A percentile compares a stretch with the other conserved stretches of the same genome.
These are phyloP conservation scores for Kuraishia floccosa DNA, from an alignment of 805 yeast species.

Conservation along the genomic window DNA sequence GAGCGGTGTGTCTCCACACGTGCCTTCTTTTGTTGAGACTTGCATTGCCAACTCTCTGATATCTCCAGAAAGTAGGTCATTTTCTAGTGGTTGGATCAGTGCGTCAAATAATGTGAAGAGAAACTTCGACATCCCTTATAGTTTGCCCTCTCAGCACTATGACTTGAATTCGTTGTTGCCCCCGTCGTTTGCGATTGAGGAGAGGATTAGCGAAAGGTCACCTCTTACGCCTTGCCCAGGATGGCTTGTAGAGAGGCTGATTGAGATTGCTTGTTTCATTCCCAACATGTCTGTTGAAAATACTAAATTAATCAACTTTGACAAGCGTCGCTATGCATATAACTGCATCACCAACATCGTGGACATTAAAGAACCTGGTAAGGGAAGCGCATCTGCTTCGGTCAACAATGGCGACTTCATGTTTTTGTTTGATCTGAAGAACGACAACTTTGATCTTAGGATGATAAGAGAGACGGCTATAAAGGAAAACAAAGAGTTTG, in stretches of 20 bases:
- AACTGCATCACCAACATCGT: slow-evolving; percentile 46
- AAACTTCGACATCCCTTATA: slow-evolving; percentile 9
- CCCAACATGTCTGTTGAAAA: slow-evolving; percentile 68
- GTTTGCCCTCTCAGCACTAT: neutral
- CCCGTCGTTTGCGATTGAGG: neutral
- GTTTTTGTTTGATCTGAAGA: slow-evolving; percentile 37
- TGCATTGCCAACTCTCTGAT: slow-evolving; percentile 64
- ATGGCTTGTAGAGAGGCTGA: slow-evolving; percentile 74
- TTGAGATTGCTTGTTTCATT: slow-evolving; percentile 65
- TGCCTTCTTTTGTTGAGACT: slow-evolving; percentile 82
- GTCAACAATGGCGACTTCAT: slow-evolving; percentile 27
- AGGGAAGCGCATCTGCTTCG: slow-evolving; percentile 8
- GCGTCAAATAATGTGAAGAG: slow-evolving; percentile 26
- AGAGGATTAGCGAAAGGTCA: slow-evolving; percentile 9
- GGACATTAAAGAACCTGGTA: slow-evolving; percentile 20
- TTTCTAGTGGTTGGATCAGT: slow-evolving; percentile 56
- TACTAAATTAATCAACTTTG: slow-evolving; percentile 66
- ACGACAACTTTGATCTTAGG: slow-evolving; percentile 20
- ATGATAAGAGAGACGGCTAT: slow-evolving; percentile 28
- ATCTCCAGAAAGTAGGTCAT: slow-evolving; percentile 71
- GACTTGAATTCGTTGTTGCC: slow-evolving; percentile 3
- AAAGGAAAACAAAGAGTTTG: slow-evolving; percentile 27
- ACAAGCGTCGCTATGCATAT: slow-evolving; percentile 63
- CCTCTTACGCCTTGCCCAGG: slow-evolving; percentile 80
- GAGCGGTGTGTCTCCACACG: slow-evolving; percentile 32